Conservation (phyloP, 1,284 basidiomycete genomes). For the Rhodotorula sp. region DNA sequence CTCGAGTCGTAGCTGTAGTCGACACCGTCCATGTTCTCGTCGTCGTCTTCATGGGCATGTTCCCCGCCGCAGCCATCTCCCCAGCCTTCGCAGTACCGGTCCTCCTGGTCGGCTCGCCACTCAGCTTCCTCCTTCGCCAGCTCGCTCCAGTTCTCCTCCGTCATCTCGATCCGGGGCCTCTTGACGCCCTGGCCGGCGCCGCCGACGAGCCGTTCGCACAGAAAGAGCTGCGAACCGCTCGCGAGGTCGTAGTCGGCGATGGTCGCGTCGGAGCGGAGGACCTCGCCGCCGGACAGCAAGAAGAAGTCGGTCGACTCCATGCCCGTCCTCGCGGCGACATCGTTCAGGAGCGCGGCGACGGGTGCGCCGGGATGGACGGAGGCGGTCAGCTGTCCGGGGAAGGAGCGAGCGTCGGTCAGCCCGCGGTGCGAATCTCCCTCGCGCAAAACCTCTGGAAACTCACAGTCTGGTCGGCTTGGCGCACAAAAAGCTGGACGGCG, state of each 20-base stretch:
- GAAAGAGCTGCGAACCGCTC: too few species aligned
- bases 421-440: too few species aligned
- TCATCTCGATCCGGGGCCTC: too few species aligned
- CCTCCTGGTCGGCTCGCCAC: conserved; percentile 5
- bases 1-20: conserved; percentile 13
- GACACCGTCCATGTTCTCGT: conserved; percentile 7
- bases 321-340: not conserved
- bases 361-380: not conserved
- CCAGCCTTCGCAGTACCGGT: not conserved
- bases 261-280: not conserved
- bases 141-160: too few species aligned
- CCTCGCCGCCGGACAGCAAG: conserved; percentile 4
- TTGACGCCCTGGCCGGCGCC: too few species aligned
- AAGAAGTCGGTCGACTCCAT: conserved; percentile 4
- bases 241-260: not conserved
- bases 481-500: too few species aligned
- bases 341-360: conserved; percentile 18
- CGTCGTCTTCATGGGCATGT: conserved; percentile 3
- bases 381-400: too few species aligned
- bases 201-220: too few species aligned
- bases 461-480: too few species aligned
- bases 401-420: too few species aligned
- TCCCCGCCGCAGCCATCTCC: conserved; percentile 10
- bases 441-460: too few species aligned
- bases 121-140: conserved; percentile 5